Conservation (phyloP, 108 stramenopile genomes). For the Nitzschia palea region DNA sequence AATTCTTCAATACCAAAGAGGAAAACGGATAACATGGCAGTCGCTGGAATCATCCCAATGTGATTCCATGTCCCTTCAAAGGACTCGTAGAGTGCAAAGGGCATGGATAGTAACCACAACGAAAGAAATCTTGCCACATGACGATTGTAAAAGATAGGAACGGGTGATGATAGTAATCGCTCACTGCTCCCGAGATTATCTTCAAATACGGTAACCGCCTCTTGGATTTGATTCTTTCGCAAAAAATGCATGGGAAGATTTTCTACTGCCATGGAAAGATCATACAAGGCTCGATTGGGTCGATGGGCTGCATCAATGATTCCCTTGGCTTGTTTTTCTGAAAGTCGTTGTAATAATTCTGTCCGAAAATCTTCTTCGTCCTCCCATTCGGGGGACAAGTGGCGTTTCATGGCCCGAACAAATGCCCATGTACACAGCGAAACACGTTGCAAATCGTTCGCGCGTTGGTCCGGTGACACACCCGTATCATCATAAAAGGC, state of each 20-base stretch:
- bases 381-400: constrained; percentile 58
- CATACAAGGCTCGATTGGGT: constrained; percentile 73
- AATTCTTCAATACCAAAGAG: constrained; percentile 88
- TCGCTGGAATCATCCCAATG: constrained; percentile 72
- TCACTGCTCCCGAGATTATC: constrained; percentile 66
- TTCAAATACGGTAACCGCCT: constrained; percentile 67
- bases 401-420: constrained; percentile 65
- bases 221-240: constrained; percentile 71
- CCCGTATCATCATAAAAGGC: constrained; percentile 56
- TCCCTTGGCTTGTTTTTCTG: constrained; percentile 58
- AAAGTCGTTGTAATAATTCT: constrained; percentile 53
- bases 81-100: constrained; percentile 72
- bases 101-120: constrained; percentile 72
- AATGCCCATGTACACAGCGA: constrained; percentile 69
- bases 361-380: constrained; percentile 55
- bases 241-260: constrained; percentile 77
- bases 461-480: constrained; percentile 39
- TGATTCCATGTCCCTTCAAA: constrained; percentile 77
- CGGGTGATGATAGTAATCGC: constrained; percentile 66
- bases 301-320: constrained; percentile 65
- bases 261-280: constrained; percentile 70
- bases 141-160: constrained; percentile 71
- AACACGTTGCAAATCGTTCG: constrained; percentile 53
- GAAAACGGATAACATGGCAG: constrained; percentile 55
- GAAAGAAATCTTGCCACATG: constrained; percentile 79